These are phyloP conservation scores for Diplodia intermedia DNA, from an alignment of 2,329 filamentous ascomycete species.

Conservation along the genomic window DNA sequence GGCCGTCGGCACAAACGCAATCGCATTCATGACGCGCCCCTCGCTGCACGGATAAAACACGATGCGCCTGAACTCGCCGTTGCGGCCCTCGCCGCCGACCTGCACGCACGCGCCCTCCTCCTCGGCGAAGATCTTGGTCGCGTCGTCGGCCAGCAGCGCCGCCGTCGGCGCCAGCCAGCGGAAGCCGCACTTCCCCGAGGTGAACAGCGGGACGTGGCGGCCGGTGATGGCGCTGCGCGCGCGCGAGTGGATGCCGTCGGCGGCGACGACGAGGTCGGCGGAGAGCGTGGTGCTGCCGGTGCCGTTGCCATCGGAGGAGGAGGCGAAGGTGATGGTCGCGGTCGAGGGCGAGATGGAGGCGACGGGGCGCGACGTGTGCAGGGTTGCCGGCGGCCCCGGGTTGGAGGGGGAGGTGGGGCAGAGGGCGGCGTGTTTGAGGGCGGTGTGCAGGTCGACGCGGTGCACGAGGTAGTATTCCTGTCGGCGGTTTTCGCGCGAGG, in stretches of 20 bases:
- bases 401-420: constrained; percentile 40
- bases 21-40: constrained; percentile 58
- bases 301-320: no score
- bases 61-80: constrained; percentile 47
- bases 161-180: constrained; percentile 62
- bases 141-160: constrained; percentile 49
- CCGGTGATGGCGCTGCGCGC: constrained; percentile 41
- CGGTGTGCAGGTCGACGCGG: constrained; percentile 60
- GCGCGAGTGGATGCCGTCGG: constrained; percentile 58
- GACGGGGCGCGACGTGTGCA: constrained; percentile 54
- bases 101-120: constrained; percentile 53
- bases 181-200: constrained; percentile 64
- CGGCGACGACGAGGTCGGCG: constrained; percentile 61
- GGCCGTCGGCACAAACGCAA: constrained; percentile 6
- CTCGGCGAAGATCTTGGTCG: constrained; percentile 48
- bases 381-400: constrained; percentile 45
- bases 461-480: constrained; percentile 52
- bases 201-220: constrained; percentile 48
- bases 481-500: no score
- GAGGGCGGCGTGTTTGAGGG: constrained; percentile 51
- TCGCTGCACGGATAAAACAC: constrained; percentile 58
- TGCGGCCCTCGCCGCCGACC: constrained; percentile 49
- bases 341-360: constrained; percentile 49
- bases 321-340: constrained; percentile 54
- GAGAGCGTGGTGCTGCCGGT: constrained; percentile 48